These are phyloP conservation scores for Pseudopyrenochaeta lycopersici DNA, from an alignment of 2,329 filamentous ascomycete genomes.

Conservation along the genomic window DNA sequence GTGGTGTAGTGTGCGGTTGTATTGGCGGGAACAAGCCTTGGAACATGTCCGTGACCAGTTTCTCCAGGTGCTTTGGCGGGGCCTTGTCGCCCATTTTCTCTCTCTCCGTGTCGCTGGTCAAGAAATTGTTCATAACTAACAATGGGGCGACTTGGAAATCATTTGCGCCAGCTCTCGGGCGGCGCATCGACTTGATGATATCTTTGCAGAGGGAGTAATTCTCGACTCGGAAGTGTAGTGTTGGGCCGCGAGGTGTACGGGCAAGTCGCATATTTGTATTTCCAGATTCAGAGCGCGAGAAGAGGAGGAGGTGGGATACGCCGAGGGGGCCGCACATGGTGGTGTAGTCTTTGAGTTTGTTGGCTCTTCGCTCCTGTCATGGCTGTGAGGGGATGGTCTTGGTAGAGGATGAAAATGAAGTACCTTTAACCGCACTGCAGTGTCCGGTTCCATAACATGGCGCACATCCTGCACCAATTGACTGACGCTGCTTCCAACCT, in stretches of 20 bases:
- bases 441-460: constrained; percentile 94
- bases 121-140: constrained; percentile 99
- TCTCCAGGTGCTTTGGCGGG: constrained; percentile 93
- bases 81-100: constrained; percentile 59
- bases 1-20: constrained; percentile 86
- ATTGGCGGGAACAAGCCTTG: constrained; percentile 96
- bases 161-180: constrained; percentile 78
- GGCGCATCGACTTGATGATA: constrained; percentile 82
- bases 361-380: constrained; percentile 77
- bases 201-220: constrained; percentile 95
- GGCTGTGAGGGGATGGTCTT: neutral
- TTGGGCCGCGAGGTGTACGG: constrained; percentile 88
- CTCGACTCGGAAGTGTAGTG: constrained; percentile 91
- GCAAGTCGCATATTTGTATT: constrained; percentile 93
- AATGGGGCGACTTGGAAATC: constrained; percentile 87
- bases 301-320: constrained; percentile 90
- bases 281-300: constrained; percentile 86
- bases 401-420: neutral
- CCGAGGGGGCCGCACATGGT: constrained; percentile 95
- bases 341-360: constrained; percentile 89
- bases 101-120: constrained; percentile 63
- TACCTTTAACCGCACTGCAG: constrained; percentile 82
- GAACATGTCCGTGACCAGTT: constrained; percentile 91
- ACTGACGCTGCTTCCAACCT: constrained; percentile 89
- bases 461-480: constrained; percentile 92